Percentiles rank a stretch among this genome's conserved stretches.
These are phyloP conservation scores for Saksenaea vasiformis DNA, from an alignment of 371 early-diverging fungal genomes.

Conservation along the genomic window DNA sequence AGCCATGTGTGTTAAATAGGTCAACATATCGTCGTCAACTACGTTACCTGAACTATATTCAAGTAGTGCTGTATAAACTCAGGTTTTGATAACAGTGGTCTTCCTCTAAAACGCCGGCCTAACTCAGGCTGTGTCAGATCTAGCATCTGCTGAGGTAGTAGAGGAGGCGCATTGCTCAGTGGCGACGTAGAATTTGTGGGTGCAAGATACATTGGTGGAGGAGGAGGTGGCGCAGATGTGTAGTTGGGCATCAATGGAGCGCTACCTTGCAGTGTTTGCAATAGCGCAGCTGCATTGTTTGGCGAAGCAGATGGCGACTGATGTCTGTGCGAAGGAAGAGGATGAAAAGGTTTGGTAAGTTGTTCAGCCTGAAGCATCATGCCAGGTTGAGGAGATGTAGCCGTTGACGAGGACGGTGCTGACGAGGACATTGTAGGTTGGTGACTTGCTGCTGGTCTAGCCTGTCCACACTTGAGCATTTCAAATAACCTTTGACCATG, in stretches of 20 bases:
- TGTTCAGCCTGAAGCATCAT: slow-evolving; percentile 23
- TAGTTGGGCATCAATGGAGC: not conserved
- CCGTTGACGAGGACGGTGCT: slow-evolving; percentile 2
- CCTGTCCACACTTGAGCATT: not conserved
- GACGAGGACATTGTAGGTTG: not conserved
- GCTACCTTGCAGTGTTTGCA: slow-evolving; percentile 46
- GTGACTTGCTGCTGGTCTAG: not conserved
- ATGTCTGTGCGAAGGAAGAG: slow-evolving; percentile 28
- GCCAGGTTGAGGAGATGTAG: slow-evolving; percentile 4
- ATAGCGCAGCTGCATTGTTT: slow-evolving; percentile 46
- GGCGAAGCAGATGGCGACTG: slow-evolving; percentile 44
- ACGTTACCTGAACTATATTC: slow-evolving; percentile 44
- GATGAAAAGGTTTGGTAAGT: slow-evolving; percentile 31
- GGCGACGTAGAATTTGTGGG: slow-evolving; percentile 15
- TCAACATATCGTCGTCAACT: not conserved
- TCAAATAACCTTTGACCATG: not conserved
- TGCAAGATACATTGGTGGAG: slow-evolving; percentile 14
- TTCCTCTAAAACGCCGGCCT: slow-evolving; percentile 21
- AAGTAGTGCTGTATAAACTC: slow-evolving; percentile 54
- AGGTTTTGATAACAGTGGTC: slow-evolving; percentile 39
- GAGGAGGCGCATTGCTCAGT: slow-evolving; percentile 17
- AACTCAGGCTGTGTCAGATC: slow-evolving; percentile 33
- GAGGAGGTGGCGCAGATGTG: slow-evolving; percentile 11
- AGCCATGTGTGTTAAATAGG: not conserved
- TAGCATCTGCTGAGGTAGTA: slow-evolving; percentile 30